Evolutionary conservation across 2,329 filamentous ascomycete species (phyloP), one percentile per base, ranked within the genome.

Genomic region (Hypoxylon sp.): DNA sequence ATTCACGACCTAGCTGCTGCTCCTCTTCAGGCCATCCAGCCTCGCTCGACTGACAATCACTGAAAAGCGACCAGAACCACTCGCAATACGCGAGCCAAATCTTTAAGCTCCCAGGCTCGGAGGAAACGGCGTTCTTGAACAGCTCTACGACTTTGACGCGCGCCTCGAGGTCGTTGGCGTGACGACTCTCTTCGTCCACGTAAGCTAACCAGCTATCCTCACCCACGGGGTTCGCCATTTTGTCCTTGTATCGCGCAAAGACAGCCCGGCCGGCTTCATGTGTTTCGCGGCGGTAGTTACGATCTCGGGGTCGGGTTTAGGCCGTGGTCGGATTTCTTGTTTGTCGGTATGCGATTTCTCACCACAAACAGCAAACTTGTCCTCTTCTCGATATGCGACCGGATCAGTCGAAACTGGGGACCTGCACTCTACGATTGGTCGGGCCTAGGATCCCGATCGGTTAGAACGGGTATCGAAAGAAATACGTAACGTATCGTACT

Each of bases 41-140:
- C 60, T 87, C 84, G 59, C 85, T 78, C 46, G 80, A 85, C 77
- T 90, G 88, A 73, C 88, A 89, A 71, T 88, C 87, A 56, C 85
- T 84, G 78, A 92, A 90, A 10, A 94, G 88, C 19, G 87, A 87
- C 85, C 91, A 90, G 70, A 94, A 89, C 80, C 91, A 95, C 74
- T 94, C 90, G 79, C 91, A 93, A 77, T 94, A 95, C 29, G 89
- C 86, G 66, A 90, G 85, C 93, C 93, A 96, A 44, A 95, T 82
- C 70, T 87, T 89, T 66, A 91, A 83, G 74, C 92, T 94, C 72
- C 87, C 90, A 10, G 91, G 91, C 79, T 95, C 92, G 57, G 92
- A 90, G 64, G 83, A 81, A 22, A 91, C 87, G 63, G 92, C 92
- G 72, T 86, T 87, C 73, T 91, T 89, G 80, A 90, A 94, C 48